Evolutionary conservation across 257 asterid species (phyloP), one percentile per base, ranked within the genome.

Genomic region (Parsonsia alboflavescens): DNA sequence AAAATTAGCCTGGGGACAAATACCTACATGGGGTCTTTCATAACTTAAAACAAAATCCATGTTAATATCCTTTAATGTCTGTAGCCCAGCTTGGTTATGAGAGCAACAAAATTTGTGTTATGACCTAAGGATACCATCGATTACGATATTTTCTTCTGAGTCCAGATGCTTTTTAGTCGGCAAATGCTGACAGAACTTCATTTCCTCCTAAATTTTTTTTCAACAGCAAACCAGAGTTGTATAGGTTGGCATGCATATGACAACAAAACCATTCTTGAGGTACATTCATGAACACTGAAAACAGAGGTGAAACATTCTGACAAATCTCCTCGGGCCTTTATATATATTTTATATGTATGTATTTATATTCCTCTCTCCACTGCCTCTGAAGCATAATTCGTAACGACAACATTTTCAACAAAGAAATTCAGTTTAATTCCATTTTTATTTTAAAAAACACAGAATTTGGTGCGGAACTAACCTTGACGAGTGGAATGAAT

Each of bases 401-500:
- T 59, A 2, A 52, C 17, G 21, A 22, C 36, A 5, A 13, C 44
- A 63, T 63, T 30, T 15, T 63, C 30, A 74, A 74, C 36, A 63
- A 63, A 50, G 21, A 45, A 17, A 6, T n/a, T 8, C 1, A 39
- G 41, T 10, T n/a, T 11, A 63, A 21, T 49, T 70, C 11, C 7
- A 50, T 5, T 28, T 36, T 19, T 28, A 9, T 19, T 19, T 0
- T 0, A 2, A 0, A n/a, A 2, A 54, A 22, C 64, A 70, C 44
- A 64, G 28, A 41, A 33, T 30, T 13, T 61, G 62, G 71, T 33
- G 7, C 15, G 30, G 63, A 64, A 61, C 78, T 59, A 30, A 87
- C 94, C 94, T 87, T 87, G 71, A 82, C 80, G 7, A 87, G 82
- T 22, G 90, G 91, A 75, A 87, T 80, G 59, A 87, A 89, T 10